Base-by-base conservation (phyloP, 495 filamentous ascomycete genomes). In the Astrocystis sublimbata region DNA sequence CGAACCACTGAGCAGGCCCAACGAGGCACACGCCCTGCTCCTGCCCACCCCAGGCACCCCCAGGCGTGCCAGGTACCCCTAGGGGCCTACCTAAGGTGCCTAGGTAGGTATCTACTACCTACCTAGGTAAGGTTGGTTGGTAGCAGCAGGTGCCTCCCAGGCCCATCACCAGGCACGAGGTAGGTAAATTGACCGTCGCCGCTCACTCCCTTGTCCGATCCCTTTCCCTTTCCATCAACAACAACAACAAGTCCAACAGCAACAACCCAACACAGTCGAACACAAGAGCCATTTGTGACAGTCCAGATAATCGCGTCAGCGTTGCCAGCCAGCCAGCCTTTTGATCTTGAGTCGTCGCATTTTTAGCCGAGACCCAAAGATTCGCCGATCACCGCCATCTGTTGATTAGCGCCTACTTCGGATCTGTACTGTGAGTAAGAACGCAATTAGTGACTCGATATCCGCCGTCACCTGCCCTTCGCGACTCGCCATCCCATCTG, bases 241-340 rank as follows among this genome's bases (percentile, higher is more conserved):
- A 77, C 75, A 79, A 71, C 70, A 65, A 57, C 35, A 57, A 57
- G 28, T 57, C 70, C 72, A 73, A 70, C 65, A 68, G 67, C 68
- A 76, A 72, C 71, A 70, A n/a, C n/a, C 69, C 70, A 72, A 75
- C 72, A 67, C 65, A 71, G 65, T 72, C 51, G 17, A 43, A 66
- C 61, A 71, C 66, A 77, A 80, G 79, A 81, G 75, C 77, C 71
- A 75, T 73, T 73, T 77, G 79, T 82, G 79, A 79, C 79, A 78
- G 79, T 78, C 65, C 63, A 73, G 78, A 78, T 75, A 73, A 73
- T 81, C 79, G 79, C 76, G 74, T 68, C 76, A 82, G 78, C 78
- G 66, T 70, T 73, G 78, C 78, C 76, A 74, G 65, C 63, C 21
- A 56, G 52, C 46, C 68, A 71, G 70, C 71, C 73, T 57, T 17